phyloP scores from a whole-genome alignment of 2,329 filamentous ascomycete genomes.

The Trichothecium sympodiale region DNA sequence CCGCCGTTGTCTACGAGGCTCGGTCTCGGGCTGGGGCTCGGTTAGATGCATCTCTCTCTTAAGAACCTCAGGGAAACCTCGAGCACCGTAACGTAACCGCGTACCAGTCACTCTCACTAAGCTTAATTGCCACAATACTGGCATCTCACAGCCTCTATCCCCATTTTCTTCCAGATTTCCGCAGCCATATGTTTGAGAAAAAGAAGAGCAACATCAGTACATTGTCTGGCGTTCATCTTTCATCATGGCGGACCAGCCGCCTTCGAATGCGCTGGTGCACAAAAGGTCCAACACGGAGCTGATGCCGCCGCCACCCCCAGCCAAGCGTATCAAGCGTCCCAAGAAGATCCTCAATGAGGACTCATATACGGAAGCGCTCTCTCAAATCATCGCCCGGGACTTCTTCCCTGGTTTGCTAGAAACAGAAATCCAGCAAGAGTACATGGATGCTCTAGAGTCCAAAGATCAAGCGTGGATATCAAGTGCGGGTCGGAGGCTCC shows the following conservation, averaged over 20 bases:
- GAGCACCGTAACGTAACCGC: too few relatives aligned
- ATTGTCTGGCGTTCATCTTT: background rate
- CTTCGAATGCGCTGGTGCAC: slow-evolving; percentile 50
- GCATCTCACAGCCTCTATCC: too few relatives aligned
- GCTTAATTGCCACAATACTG: too few relatives aligned
- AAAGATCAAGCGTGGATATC: slow-evolving; percentile 78
- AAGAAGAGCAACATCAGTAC: too few relatives aligned
- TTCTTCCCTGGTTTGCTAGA: slow-evolving; percentile 91
- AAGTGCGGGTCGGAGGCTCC: slow-evolving; percentile 60
- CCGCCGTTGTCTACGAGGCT: too few relatives aligned
- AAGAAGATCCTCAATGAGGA: slow-evolving; percentile 86
- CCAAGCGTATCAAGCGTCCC: slow-evolving; percentile 87
- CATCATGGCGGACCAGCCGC: slow-evolving; percentile 21
- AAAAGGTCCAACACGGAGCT: slow-evolving; percentile 54
- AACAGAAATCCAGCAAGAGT: slow-evolving; percentile 79
- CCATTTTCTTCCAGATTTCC: background rate
- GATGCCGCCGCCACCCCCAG: slow-evolving; percentile 78
- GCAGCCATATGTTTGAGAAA: background rate
- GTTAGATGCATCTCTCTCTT: too few relatives aligned
- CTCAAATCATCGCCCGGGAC: slow-evolving; percentile 89
- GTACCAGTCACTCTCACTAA: too few relatives aligned
- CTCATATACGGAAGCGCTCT: slow-evolving; percentile 79
- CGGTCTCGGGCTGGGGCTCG: too few relatives aligned
- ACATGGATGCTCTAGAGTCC: slow-evolving; percentile 81
- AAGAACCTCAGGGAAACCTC: too few relatives aligned